Conservation (phyloP, 768 basidiomycete species). For the Kondoa malvinella region DNA sequence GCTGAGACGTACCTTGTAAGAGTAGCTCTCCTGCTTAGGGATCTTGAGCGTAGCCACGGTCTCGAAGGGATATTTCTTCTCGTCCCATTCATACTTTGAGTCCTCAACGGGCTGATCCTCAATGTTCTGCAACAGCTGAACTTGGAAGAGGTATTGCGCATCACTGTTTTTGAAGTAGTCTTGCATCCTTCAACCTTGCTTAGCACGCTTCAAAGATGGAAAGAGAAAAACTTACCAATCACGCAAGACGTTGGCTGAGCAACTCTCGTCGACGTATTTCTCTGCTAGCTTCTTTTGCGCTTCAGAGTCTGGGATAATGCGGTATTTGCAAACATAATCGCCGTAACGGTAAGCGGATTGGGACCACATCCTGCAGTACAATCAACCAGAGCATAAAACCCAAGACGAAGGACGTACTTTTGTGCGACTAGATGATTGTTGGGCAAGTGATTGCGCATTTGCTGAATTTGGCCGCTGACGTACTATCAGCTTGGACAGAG, state of each 20-base stretch:
- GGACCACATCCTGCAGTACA: too few species aligned
- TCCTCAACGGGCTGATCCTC: slow-evolving; percentile 17
- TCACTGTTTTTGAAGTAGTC: slow-evolving; percentile 15
- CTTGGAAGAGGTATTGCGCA: slow-evolving; percentile 15
- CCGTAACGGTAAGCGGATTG: slow-evolving; percentile 16
- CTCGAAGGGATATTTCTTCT: slow-evolving; percentile 17
- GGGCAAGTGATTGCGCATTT: background rate
- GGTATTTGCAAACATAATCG: slow-evolving; percentile 17
- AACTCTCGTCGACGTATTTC: background rate
- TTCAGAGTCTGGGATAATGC: slow-evolving; percentile 12
- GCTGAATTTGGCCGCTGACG: background rate
- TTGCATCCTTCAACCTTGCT: background rate
- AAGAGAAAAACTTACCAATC: background rate
- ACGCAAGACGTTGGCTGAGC: background rate
- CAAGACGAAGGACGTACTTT: too few species aligned
- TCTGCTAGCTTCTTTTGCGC: slow-evolving; percentile 16
- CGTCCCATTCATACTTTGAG: slow-evolving; percentile 12
- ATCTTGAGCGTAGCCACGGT: slow-evolving; percentile 16
- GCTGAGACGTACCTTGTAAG: too few species aligned
- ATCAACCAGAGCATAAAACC: too few species aligned
- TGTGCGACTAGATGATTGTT: background rate
- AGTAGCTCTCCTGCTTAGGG: slow-evolving; percentile 15
- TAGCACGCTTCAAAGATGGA: background rate
- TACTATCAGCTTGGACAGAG: background rate
- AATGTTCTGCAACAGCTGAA: slow-evolving; percentile 11